Evolutionary conservation across 768 basidiomycete species (phyloP).

Genomic region (Crassisporium funariophilum): DNA sequence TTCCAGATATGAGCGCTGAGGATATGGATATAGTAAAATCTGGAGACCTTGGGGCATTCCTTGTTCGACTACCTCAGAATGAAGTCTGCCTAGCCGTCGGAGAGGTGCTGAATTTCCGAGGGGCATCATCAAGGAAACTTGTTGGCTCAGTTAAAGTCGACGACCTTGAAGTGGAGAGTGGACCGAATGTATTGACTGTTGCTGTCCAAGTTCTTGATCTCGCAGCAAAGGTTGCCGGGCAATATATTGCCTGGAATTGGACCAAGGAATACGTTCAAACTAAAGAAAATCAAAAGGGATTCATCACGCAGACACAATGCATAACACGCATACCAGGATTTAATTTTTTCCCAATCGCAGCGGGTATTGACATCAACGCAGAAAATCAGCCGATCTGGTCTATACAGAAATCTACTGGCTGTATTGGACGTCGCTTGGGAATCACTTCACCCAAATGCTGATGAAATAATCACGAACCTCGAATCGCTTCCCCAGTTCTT

Average conservation of each 20-base stretch:
- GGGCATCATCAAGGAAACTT: constrained; percentile 1
- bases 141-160: constrained; percentile 1
- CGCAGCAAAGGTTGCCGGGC: background rate
- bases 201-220: constrained; percentile 7
- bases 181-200: background rate
- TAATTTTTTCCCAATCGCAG: background rate
- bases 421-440: background rate
- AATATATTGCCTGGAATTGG: too few species aligned
- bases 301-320: background rate
- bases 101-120: constrained; percentile 8
- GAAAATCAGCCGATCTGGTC: background rate
- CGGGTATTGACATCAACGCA: background rate
- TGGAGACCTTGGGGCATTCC: constrained; percentile 13
- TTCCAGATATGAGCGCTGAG: background rate
- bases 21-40: background rate
- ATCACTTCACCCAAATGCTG: background rate
- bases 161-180: background rate
- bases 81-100: constrained; percentile 11
- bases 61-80: background rate
- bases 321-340: background rate
- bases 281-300: background rate
- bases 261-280: constrained; percentile 6
- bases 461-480: too few species aligned
- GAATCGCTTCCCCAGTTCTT: too few species aligned
- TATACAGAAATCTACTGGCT: background rate